phyloP scores from a whole-genome alignment of 1,284 basidiomycete genomes.

The Leccinum fuscescens region DNA sequence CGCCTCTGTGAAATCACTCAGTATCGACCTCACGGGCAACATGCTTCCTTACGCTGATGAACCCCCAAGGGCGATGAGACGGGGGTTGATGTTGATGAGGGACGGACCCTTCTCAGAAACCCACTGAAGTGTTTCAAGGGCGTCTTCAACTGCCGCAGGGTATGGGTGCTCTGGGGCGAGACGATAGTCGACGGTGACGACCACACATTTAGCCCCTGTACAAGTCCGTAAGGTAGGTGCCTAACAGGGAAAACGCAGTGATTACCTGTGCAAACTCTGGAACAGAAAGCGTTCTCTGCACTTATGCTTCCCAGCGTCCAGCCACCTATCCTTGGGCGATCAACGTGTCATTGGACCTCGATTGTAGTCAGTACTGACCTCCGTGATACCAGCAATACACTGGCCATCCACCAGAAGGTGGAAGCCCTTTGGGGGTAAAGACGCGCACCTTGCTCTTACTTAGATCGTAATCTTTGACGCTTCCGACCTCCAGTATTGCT shows the following conservation, averaged over 20 bases:
- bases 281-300: conserved; percentile 34
- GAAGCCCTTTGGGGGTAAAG: conserved; percentile 44
- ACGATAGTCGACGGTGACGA: conserved; percentile 56
- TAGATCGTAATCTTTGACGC: conserved; percentile 39
- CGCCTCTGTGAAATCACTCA: conserved; percentile 39
- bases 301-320: conserved; percentile 51
- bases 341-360: neutral
- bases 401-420: conserved; percentile 43
- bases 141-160: conserved; percentile 59
- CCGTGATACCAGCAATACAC: conserved; percentile 50
- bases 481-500: conserved; percentile 41
- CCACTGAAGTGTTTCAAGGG: conserved; percentile 52
- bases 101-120: conserved; percentile 38
- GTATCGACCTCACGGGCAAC: neutral
- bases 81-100: conserved; percentile 40
- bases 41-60: conserved; percentile 44
- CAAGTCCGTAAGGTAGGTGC: neutral
- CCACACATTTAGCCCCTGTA: conserved; percentile 39
- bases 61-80: conserved; percentile 51
- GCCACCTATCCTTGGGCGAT: conserved; percentile 36
- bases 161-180: conserved; percentile 59
- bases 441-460: conserved; percentile 41
- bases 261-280: conserved; percentile 30
- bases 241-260: neutral
- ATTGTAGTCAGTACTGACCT: conserved; percentile 28